These are phyloP conservation scores for Grosmannia serpens DNA, from an alignment of 2,329 filamentous ascomycete species.

Conservation along the genomic window DNA sequence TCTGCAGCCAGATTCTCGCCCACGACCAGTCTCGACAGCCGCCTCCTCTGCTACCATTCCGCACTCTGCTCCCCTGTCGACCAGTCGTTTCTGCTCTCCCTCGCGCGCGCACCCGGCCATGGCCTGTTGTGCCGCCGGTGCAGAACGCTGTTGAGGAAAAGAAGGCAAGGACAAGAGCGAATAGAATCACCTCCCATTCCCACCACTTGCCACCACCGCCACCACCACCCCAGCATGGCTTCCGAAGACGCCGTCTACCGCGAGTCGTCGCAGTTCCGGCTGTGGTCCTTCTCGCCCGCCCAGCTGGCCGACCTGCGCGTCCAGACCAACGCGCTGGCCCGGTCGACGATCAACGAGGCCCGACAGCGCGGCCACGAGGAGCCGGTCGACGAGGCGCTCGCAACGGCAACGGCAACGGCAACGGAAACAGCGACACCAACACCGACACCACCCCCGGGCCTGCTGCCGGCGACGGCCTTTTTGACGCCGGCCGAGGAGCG, in stretches of 20 bases:
- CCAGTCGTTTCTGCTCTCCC: neutral
- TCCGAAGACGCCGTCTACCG: constrained; percentile 88
- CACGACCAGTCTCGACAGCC: no score
- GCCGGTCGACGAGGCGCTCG: neutral
- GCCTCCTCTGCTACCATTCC: no score
- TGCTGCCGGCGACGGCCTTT: constrained; percentile 25
- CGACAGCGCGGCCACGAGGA: neutral
- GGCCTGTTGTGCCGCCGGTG: neutral
- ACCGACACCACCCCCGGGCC: constrained; percentile 20
- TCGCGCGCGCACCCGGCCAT: neutral
- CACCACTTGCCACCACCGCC: neutral
- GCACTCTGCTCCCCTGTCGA: neutral
- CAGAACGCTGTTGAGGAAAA: neutral
- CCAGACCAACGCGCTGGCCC: constrained; percentile 69
- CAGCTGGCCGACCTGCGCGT: constrained; percentile 60
- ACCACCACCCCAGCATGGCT: constrained; percentile 37
- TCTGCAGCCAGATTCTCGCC: no score
- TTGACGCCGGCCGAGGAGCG: constrained; percentile 76
- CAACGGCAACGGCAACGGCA: no score
- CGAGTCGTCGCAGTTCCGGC: constrained; percentile 75
- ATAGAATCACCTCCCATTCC: no score
- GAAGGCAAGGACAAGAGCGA: neutral
- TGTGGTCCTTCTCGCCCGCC: constrained; percentile 81
- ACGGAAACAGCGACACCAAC: neutral
- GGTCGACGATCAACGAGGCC: constrained; percentile 42